phyloP scores from a whole-genome alignment of 352 stramenopile species.

The Pythium rhizo-oryzae region DNA sequence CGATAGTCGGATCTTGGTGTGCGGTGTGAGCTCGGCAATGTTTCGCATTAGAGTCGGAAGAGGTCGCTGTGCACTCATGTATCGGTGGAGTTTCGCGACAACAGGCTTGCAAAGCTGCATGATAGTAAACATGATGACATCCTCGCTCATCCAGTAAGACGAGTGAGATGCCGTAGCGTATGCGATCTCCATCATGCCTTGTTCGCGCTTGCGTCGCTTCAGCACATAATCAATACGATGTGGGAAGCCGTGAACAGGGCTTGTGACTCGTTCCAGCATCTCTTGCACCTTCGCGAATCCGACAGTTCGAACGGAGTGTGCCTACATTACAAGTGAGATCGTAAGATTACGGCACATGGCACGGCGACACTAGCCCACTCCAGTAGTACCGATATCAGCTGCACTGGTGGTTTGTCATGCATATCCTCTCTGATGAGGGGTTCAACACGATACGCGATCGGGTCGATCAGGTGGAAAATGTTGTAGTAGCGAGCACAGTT shows the following conservation, averaged over 20 bases:
- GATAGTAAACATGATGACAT: slow-evolving; percentile 85
- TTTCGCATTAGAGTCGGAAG: slow-evolving; percentile 75
- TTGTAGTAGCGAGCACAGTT: slow-evolving; percentile 88
- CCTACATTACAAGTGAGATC: slow-evolving; percentile 29
- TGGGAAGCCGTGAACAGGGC: slow-evolving; percentile 71
- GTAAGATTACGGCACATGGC: not conserved
- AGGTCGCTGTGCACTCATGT: slow-evolving; percentile 75
- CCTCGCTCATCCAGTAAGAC: slow-evolving; percentile 90
- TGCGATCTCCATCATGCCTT: slow-evolving; percentile 87
- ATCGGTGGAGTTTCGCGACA: slow-evolving; percentile 78
- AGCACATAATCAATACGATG: slow-evolving; percentile 86
- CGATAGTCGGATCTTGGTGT: slow-evolving; percentile 64
- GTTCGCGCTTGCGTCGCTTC: slow-evolving; percentile 71
- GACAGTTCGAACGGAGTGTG: slow-evolving; percentile 60
- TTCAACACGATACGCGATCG: slow-evolving; percentile 91
- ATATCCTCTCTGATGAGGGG: slow-evolving; percentile 90
- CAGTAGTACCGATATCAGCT: slow-evolving; percentile 64
- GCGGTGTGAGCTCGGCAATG: slow-evolving; percentile 80
- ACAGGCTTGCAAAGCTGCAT: slow-evolving; percentile 88
- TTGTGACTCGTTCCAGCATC: slow-evolving; percentile 66
- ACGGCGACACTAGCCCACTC: not conserved
- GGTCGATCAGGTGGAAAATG: slow-evolving; percentile 92
- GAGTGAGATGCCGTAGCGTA: slow-evolving; percentile 84
- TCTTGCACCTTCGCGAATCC: slow-evolving; percentile 82
- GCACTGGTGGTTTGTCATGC: slow-evolving; percentile 83